Evolutionary conservation across 208 protist species (phyloP).

Genomic region (Leishmania major): DNA sequence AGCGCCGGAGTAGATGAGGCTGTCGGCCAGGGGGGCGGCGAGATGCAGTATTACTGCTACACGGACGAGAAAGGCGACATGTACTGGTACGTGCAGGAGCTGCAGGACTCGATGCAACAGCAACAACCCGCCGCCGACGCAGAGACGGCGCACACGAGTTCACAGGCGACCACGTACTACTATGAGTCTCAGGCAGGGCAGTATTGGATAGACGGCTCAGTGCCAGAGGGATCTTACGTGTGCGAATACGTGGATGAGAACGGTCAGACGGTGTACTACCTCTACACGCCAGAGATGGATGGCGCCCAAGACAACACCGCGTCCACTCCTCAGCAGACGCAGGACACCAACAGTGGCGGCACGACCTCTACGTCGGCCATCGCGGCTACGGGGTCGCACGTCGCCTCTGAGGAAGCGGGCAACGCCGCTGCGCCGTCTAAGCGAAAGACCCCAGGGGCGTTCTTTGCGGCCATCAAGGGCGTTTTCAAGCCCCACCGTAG

Average conservation of each 20-base stretch:
- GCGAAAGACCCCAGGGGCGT: constrained; percentile 17
- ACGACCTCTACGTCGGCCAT: constrained; percentile 9
- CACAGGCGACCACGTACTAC: background rate
- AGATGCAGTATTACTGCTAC: constrained; percentile 61
- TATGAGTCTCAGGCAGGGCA: background rate
- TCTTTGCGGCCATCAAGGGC: constrained; percentile 20
- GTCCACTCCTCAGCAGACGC: background rate
- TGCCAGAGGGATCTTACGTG: constrained; percentile 21
- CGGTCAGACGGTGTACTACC: constrained; percentile 38
- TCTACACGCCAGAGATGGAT: constrained; percentile 27
- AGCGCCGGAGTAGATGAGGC: constrained; percentile 1
- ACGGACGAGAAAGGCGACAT: constrained; percentile 54
- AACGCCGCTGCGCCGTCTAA: background rate
- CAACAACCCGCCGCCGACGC: constrained; percentile 6
- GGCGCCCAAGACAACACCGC: background rate
- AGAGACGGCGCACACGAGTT: background rate
- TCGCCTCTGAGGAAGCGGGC: constrained; percentile 8
- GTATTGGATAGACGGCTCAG: background rate
- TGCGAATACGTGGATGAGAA: constrained; percentile 48
- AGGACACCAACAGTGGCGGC: background rate
- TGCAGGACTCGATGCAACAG: constrained; percentile 27
- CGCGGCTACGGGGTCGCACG: constrained; percentile 10
- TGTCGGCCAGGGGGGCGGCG: constrained; percentile 1
- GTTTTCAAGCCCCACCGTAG: constrained; percentile 23
- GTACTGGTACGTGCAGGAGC: constrained; percentile 41